Conservation (phyloP, 768 basidiomycete species). For the Calocera viscosa region DNA sequence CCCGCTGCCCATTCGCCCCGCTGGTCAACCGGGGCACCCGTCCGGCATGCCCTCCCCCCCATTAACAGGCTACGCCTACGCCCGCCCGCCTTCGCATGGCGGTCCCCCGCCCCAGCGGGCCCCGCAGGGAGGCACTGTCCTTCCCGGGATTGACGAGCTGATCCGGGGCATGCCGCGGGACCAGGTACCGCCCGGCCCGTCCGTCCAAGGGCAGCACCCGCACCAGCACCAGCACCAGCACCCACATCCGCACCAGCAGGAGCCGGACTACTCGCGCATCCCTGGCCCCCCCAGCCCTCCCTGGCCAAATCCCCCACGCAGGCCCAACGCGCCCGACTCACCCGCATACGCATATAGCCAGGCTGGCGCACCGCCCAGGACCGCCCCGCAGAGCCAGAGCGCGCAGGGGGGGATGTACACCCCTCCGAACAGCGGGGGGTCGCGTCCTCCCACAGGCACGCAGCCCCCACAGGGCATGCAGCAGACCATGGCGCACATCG, state of each 20-base stretch:
- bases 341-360: neutral
- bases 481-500: neutral
- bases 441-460: neutral
- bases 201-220: neutral
- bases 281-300: neutral
- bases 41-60: neutral
- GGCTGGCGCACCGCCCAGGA: neutral
- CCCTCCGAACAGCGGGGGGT: neutral
- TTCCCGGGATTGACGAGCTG: constrained; percentile 1
- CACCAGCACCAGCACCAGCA: neutral
- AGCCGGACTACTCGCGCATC: neutral
- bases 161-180: constrained; percentile 5
- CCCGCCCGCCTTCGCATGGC: neutral
- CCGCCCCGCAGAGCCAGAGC: neutral
- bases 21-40: neutral
- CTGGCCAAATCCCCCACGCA: neutral
- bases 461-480: neutral
- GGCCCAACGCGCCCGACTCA: constrained; percentile 1
- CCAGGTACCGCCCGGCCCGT: neutral
- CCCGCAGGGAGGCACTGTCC: neutral
- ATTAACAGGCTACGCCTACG: neutral
- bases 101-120: neutral
- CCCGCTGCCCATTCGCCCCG: neutral
- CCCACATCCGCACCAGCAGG: neutral
- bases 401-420: constrained; percentile 4